Conservation (phyloP, 345 rosid species). For the Triadica sebifera region DNA sequence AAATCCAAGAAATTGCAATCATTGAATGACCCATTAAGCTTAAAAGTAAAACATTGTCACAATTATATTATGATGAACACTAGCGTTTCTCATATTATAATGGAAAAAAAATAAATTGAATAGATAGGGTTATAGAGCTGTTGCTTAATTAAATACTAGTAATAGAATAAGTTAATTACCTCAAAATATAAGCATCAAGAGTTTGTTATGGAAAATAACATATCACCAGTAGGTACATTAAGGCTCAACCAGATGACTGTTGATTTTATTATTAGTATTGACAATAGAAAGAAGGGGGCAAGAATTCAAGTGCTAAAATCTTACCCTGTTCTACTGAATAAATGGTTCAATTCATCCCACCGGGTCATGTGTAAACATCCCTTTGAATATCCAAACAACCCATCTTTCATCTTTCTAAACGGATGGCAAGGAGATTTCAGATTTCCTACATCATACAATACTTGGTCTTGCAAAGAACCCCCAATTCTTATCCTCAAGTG, state of each 20-base stretch:
- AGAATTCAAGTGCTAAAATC: conserved; percentile 21
- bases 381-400: conserved; percentile 82
- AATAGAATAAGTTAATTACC: background rate
- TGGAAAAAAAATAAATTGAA: conserved; percentile 3
- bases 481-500: conserved; percentile 85
- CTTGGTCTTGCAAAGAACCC: conserved; percentile 97
- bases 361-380: conserved; percentile 91
- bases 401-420: conserved; percentile 54
- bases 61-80: background rate
- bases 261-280: background rate
- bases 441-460: conserved; percentile 63
- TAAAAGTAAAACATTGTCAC: background rate
- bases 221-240: background rate
- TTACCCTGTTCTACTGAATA: conserved; percentile 65
- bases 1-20: background rate
- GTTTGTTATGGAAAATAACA: background rate
- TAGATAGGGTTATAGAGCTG: background rate
- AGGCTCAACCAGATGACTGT: background rate
- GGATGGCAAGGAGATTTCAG: conserved; percentile 67
- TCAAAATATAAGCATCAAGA: background rate
- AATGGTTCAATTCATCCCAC: conserved; percentile 81
- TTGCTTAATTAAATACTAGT: conserved; percentile 2
- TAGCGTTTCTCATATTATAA: background rate
- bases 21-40: background rate
- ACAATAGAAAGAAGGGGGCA: background rate